Conservation (phyloP, 163 green algal genomes). For the Prototheca wickerhamii region DNA sequence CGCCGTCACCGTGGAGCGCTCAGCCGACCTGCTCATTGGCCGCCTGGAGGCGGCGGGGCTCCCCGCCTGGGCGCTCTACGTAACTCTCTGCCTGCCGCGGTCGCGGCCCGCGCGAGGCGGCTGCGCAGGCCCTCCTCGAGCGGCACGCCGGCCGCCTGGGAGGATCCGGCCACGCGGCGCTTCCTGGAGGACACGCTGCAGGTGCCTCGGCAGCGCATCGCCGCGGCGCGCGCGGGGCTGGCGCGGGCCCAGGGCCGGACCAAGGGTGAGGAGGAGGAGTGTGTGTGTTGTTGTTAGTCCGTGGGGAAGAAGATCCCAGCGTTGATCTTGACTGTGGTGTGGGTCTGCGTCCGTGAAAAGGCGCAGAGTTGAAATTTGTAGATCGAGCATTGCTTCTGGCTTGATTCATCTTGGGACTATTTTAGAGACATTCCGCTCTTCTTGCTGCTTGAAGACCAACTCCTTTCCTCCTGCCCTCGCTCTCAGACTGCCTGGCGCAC, state of each 20-base stretch:
- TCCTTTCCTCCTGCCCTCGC: background rate
- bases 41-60: slow-evolving; percentile 50
- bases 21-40: slow-evolving; percentile 40
- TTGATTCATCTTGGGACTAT: no score
- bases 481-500: slow-evolving; percentile 18
- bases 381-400: no score
- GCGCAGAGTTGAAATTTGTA: no score
- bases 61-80: slow-evolving; percentile 64
- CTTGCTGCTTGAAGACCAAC: slow-evolving; percentile 29
- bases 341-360: no score
- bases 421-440: no score
- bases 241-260: no score
- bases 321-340: no score
- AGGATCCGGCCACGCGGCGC: slow-evolving; percentile 13
- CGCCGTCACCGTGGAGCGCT: background rate
- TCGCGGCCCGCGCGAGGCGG: background rate
- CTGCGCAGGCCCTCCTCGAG: slow-evolving; percentile 34
- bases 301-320: no score
- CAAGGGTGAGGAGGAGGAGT: no score
- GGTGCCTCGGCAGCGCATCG: slow-evolving; percentile 41
- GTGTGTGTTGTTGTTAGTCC: no score
- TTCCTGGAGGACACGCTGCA: slow-evolving; percentile 44
- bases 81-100: slow-evolving; percentile 44
- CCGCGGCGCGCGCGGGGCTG: slow-evolving; percentile 36
- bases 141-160: slow-evolving; percentile 37